Base-by-base conservation (phyloP, 2,329 filamentous ascomycete species). In the Trichoderma breve region DNA sequence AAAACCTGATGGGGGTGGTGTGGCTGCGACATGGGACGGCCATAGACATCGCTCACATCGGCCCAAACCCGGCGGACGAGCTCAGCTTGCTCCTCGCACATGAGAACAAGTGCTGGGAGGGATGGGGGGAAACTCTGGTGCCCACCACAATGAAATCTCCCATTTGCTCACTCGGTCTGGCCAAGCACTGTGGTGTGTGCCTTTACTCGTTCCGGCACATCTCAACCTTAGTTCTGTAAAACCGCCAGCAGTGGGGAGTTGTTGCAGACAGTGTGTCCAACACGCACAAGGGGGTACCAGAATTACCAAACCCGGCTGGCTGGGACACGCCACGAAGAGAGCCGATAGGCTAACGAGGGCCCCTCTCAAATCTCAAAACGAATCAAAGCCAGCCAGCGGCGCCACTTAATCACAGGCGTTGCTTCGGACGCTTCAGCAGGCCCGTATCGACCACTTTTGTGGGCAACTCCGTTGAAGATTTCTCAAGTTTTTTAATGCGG, bases 121-220 rank as follows among this genome's bases (percentile, higher is more conserved):
- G 28, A 58, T 51, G 32, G 36, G 24, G 51, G 24, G 11, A 60
- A 36, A 26, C 57, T 62, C 39, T 36, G 21, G 39, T 70, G 57
- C 36, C 57, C 66, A 47, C 66, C 30, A n/a, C 51, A 43, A 58
- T n/a, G 66, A 61, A 61, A 69, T 69, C 28, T 61, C 66, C 36
- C 30, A 67, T 58, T 67, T 67, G 64, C 64, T 58, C 51, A 30
- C n/a, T 12, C 30, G 30, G 34, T 34, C 65, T 34, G 28, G 62
- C n/a, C 63, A 57, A 57, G 36, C n/a, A 53, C 47, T 53, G 47
- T 21, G n/a, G 15, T 47, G n/a, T 60, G 36, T 39, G 18, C 39
- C 66, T 61, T 69, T 47, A 69, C 66, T 69, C 21, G 36, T 47
- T 69, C 36, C 55, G 66, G 66, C 55, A 61, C 66, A 47, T 69